Percentiles rank a stretch among this genome's conserved stretches.
These are phyloP conservation scores for Paratinospora sagittata DNA, from an alignment of 164 flowering plant species.

Conservation along the genomic window DNA sequence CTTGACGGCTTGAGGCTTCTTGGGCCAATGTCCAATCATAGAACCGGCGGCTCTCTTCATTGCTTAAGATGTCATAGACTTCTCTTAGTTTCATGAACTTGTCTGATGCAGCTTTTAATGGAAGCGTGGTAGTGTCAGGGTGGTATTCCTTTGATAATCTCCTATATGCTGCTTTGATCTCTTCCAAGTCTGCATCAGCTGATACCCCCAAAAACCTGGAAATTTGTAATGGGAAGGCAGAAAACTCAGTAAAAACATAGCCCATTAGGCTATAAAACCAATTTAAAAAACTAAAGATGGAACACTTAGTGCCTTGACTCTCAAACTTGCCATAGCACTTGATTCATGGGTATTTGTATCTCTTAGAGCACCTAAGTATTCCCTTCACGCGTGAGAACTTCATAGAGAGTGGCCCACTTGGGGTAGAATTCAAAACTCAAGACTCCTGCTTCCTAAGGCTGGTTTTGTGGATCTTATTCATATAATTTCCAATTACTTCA, in stretches of 20 bases:
- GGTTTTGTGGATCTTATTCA: too few relatives aligned
- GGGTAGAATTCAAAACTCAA: too few relatives aligned
- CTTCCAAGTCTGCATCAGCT: conserved; percentile 71
- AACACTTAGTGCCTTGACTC: too few relatives aligned
- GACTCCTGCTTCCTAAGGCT: too few relatives aligned
- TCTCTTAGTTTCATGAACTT: conserved; percentile 74
- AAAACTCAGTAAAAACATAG: not conserved
- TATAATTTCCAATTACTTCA: too few relatives aligned
- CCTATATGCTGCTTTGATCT: conserved; percentile 76
- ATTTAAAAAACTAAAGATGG: too few relatives aligned
- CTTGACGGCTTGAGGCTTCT: conserved; percentile 65
- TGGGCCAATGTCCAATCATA: conserved; percentile 91
- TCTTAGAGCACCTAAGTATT: too few relatives aligned
- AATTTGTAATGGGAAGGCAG: not conserved
- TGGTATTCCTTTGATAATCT: conserved; percentile 85
- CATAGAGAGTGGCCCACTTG: too few relatives aligned
- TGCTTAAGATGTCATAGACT: conserved; percentile 59
- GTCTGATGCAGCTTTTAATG: conserved; percentile 65
- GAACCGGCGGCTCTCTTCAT: conserved; percentile 60
- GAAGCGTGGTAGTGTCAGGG: conserved; percentile 86
- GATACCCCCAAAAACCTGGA: conserved; percentile 71
- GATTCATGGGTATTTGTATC: too few relatives aligned
- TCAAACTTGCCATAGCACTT: too few relatives aligned
- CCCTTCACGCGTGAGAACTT: too few relatives aligned
- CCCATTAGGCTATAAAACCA: too few relatives aligned